A percentile compares a stretch with the other conserved stretches of the same genome.
Evolutionary conservation across 352 stramenopile species (phyloP).

Genomic region (Pythium myriotylum): DNA sequence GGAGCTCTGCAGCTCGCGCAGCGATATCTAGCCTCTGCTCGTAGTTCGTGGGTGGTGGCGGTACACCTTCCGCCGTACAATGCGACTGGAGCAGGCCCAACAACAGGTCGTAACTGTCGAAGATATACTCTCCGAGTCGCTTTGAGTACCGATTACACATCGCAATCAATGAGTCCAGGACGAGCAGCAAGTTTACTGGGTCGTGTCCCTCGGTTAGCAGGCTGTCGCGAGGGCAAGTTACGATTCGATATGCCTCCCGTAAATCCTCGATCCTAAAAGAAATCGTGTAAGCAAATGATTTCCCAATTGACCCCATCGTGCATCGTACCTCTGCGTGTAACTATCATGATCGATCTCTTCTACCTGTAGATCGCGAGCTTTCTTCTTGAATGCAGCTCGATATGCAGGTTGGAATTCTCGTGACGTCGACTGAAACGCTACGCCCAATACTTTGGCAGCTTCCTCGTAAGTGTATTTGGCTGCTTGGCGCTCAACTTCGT

Average conservation of each 20-base stretch:
- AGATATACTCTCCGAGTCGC: slow-evolving; percentile 56
- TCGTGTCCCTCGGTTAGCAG: slow-evolving; percentile 74
- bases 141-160: slow-evolving; percentile 70
- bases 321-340: slow-evolving; percentile 46
- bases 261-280: slow-evolving; percentile 40
- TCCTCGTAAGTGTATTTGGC: slow-evolving; percentile 37
- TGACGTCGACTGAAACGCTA: slow-evolving; percentile 14
- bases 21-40: slow-evolving; percentile 61
- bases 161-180: slow-evolving; percentile 63
- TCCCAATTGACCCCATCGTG: not conserved
- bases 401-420: slow-evolving; percentile 33
- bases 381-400: slow-evolving; percentile 62
- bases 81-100: slow-evolving; percentile 59
- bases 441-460: slow-evolving; percentile 45
- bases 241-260: slow-evolving; percentile 63
- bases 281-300: not conserved
- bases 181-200: slow-evolving; percentile 63
- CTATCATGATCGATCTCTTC: slow-evolving; percentile 31
- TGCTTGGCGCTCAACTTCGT: slow-evolving; percentile 50
- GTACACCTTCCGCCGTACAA: slow-evolving; percentile 51
- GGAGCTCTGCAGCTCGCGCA: slow-evolving; percentile 58
- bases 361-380: slow-evolving; percentile 39
- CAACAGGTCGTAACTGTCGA: slow-evolving; percentile 71
- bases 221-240: slow-evolving; percentile 67
- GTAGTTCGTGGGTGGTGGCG: slow-evolving; percentile 43